Percentiles rank a stretch among this genome's conserved stretches.
These are phyloP conservation scores for Cicer pinnatifidum DNA, from an alignment of 306 rosid species.

Conservation along the genomic window DNA sequence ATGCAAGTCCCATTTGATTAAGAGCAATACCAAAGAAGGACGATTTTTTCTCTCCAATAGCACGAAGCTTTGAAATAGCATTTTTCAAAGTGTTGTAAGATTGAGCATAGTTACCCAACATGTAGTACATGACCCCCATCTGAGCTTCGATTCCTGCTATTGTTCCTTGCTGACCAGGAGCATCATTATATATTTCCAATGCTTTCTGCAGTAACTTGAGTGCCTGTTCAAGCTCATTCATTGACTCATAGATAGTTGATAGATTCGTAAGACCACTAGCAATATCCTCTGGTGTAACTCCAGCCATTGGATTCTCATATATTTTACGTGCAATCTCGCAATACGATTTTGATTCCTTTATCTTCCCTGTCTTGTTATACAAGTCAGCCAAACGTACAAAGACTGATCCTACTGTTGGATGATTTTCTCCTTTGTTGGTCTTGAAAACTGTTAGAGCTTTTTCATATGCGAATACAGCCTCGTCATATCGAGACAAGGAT, in stretches of 20 bases:
- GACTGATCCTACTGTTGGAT: conserved; percentile 81
- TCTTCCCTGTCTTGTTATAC: conserved; percentile 77
- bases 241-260: conserved; percentile 82
- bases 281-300: conserved; percentile 81
- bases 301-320: conserved; percentile 78
- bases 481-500: conserved; percentile 81
- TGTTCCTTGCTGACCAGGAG: conserved; percentile 90
- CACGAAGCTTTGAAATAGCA: conserved; percentile 79
- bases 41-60: conserved; percentile 85
- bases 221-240: conserved; percentile 84
- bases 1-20: conserved; percentile 93
- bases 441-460: conserved; percentile 84
- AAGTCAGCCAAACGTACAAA: conserved; percentile 85
- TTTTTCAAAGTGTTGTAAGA: conserved; percentile 75
- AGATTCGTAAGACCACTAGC: conserved; percentile 88
- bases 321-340: conserved; percentile 90
- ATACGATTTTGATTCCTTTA: conserved; percentile 80
- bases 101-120: conserved; percentile 77
- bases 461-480: conserved; percentile 83
- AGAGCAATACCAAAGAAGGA: conserved; percentile 93
- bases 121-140: conserved; percentile 87
- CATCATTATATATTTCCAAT: conserved; percentile 66
- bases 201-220: conserved; percentile 78
- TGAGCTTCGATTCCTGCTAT: conserved; percentile 96
- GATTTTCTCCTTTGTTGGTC: conserved; percentile 90